Percentiles rank a stretch among this genome's conserved stretches.
phyloP scores from a whole-genome alignment of 1,139 yeast species.

The Starmera stellimalicola region DNA sequence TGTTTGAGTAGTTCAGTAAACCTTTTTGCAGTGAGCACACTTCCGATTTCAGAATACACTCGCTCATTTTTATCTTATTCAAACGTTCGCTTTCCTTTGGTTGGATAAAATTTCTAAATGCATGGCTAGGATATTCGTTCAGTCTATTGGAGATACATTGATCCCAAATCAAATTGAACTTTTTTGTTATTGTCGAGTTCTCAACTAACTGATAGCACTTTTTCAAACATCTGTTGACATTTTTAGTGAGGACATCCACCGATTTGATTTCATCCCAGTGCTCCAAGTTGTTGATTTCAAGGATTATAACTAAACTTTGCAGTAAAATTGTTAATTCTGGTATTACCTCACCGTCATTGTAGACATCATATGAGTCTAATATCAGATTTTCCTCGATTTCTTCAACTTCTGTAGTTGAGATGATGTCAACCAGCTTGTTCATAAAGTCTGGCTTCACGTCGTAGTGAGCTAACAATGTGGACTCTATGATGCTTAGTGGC shows the following conservation, averaged over 20 bases:
- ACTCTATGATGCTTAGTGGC: conserved; percentile 32
- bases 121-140: conserved; percentile 22
- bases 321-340: conserved; percentile 47
- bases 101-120: conserved; percentile 15
- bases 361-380: conserved; percentile 55
- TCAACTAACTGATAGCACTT: conserved; percentile 25
- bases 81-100: conserved; percentile 13
- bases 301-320: conserved; percentile 40
- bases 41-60: conserved; percentile 46
- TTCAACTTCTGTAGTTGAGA: conserved; percentile 22
- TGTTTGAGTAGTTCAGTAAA: conserved; percentile 21
- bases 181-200: conserved; percentile 20
- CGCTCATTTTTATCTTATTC: conserved; percentile 34
- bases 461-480: conserved; percentile 13
- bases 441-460: conserved; percentile 19
- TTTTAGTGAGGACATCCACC: conserved; percentile 23
- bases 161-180: conserved; percentile 18
- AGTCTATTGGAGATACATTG: conserved; percentile 19
- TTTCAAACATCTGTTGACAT: conserved; percentile 27
- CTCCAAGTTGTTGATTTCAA: conserved; percentile 30
- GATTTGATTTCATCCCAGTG: conserved; percentile 35
- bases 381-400: conserved; percentile 42
- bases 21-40: conserved; percentile 37
- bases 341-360: conserved; percentile 42
- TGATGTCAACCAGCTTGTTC: conserved; percentile 17